These are phyloP conservation scores for Backusella westeae DNA, from an alignment of 192 early-diverging fungal genomes.

Conservation along the genomic window DNA sequence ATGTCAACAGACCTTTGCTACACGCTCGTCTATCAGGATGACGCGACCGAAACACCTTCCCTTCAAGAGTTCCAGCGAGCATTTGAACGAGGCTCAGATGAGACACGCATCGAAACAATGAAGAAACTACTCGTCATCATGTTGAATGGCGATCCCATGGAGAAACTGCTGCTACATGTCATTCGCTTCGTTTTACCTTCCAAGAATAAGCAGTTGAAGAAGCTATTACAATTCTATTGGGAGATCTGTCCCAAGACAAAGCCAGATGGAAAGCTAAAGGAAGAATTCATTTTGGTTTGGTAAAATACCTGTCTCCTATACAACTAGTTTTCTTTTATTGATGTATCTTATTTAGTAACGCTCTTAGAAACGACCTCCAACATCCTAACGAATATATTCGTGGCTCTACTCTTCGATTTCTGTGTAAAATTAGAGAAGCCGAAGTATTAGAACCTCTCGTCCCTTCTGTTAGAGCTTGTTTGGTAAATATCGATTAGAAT, in stretches of 20 bases:
- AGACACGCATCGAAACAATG: constrained; percentile 92
- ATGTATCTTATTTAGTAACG: constrained; percentile 59
- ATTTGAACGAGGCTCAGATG: constrained; percentile 91
- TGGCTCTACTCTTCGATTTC: constrained; percentile 88
- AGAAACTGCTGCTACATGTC: constrained; percentile 92
- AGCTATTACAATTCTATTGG: constrained; percentile 95
- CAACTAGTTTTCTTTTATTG: neutral
- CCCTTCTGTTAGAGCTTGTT: constrained; percentile 82
- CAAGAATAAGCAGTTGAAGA: constrained; percentile 97
- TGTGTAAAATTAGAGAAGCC: constrained; percentile 93
- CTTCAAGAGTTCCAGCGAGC: constrained; percentile 69
- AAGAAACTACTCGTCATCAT: constrained; percentile 88
- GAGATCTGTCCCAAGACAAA: constrained; percentile 94
- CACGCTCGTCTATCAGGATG: constrained; percentile 60
- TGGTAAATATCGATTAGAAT: constrained; percentile 45
- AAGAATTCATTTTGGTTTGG: constrained; percentile 96
- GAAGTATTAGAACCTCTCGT: constrained; percentile 94
- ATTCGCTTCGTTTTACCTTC: constrained; percentile 97
- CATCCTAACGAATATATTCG: constrained; percentile 99
- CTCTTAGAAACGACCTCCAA: constrained; percentile 92
- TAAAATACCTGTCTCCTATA: constrained; percentile 18
- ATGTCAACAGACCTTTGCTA: constrained; percentile 53
- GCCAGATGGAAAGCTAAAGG: constrained; percentile 90
- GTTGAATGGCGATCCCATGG: constrained; percentile 90
- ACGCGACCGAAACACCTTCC: constrained; percentile 64